Conservation (phyloP, 2,329 filamentous ascomycete species). For the Aureobasidium sp. region DNA sequence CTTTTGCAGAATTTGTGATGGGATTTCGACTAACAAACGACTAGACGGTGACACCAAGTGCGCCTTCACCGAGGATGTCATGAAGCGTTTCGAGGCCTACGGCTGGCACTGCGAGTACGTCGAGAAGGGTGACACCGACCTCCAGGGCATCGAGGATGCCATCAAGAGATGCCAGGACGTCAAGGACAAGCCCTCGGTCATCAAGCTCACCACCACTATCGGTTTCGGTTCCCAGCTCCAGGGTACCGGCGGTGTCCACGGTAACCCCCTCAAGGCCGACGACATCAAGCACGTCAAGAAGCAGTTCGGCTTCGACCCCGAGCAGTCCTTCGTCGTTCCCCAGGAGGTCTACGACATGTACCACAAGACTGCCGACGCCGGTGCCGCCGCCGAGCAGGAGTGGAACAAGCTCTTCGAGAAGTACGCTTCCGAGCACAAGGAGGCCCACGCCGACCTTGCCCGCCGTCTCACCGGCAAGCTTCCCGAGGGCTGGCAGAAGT, state of each 20-base stretch:
- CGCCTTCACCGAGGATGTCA: constrained; percentile 94
- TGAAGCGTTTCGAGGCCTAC: constrained; percentile 91
- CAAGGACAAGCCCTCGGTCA: constrained; percentile 93
- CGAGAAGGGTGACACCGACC: constrained; percentile 79
- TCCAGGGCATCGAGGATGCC: constrained; percentile 78
- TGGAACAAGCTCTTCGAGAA: constrained; percentile 91
- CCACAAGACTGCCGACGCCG: constrained; percentile 72
- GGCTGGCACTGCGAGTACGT: constrained; percentile 89
- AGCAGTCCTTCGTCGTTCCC: constrained; percentile 85
- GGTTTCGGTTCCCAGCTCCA: constrained; percentile 89
- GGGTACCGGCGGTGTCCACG: constrained; percentile 93
- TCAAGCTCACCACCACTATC: constrained; percentile 96
- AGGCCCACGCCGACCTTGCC: constrained; percentile 69
- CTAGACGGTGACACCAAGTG: constrained; percentile 87
- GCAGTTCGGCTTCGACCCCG: constrained; percentile 93
- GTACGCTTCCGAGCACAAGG: constrained; percentile 69
- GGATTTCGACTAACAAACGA: neutral
- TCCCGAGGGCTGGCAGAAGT: constrained; percentile 93
- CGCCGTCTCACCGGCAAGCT: constrained; percentile 76
- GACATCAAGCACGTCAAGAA: constrained; percentile 89
- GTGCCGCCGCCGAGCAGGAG: constrained; percentile 82
- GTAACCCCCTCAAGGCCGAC: constrained; percentile 87
- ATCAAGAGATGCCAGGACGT: constrained; percentile 77
- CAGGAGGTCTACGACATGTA: constrained; percentile 92
- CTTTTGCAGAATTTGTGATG: neutral